phyloP scores from a whole-genome alignment of 768 basidiomycete genomes.

The Chalciporus pseudorubinellus region DNA sequence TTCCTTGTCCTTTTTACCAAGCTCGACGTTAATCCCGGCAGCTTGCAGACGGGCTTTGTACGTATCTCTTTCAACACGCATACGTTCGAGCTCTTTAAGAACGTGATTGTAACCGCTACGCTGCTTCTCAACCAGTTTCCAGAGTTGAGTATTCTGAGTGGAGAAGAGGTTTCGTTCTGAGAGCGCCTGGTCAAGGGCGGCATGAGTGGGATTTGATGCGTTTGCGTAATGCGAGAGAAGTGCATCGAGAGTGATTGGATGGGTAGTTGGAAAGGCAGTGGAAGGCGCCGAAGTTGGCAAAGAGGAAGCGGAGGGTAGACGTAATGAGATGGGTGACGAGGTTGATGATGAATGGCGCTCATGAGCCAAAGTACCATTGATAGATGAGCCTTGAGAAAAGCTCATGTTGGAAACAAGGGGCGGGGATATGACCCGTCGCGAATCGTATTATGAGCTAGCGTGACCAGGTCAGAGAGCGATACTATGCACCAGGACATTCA shows the following conservation, averaged over 20 bases:
- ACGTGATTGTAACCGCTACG: conserved; percentile 76
- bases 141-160: conserved; percentile 84
- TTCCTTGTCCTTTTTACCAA: conserved; percentile 29
- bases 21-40: conserved; percentile 41
- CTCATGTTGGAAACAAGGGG: conserved; percentile 13
- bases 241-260: conserved; percentile 47
- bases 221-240: conserved; percentile 55
- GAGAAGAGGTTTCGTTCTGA: conserved; percentile 79
- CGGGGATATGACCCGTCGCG: not conserved
- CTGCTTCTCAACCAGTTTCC: conserved; percentile 95
- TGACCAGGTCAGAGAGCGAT: not conserved
- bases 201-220: conserved; percentile 49
- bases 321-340: conserved; percentile 30
- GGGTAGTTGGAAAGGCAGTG: conserved; percentile 25
- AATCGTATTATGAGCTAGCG: not conserved
- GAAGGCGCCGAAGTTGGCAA: conserved; percentile 27
- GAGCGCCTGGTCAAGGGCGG: conserved; percentile 74
- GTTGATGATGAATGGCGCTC: conserved; percentile 24
- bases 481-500: no score
- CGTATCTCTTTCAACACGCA: conserved; percentile 75
- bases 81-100: conserved; percentile 81
- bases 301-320: conserved; percentile 29
- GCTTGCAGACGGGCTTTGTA: conserved; percentile 39
- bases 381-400: conserved; percentile 10
- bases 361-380: conserved; percentile 19